These are phyloP conservation scores for Crepidotus variabilis DNA, from an alignment of 768 basidiomycete genomes.

Conservation along the genomic window DNA sequence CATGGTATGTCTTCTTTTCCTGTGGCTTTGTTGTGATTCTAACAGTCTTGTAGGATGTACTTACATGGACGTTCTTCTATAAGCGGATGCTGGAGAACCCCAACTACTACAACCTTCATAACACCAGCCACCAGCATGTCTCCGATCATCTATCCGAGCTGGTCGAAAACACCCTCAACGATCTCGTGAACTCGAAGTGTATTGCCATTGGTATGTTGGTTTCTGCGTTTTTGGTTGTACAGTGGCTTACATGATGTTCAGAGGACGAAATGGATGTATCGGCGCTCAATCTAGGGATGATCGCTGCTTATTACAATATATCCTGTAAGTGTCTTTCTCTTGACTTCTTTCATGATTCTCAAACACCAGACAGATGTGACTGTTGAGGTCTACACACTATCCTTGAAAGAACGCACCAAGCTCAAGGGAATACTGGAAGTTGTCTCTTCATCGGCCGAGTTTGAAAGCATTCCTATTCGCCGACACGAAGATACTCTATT, in stretches of 20 bases:
- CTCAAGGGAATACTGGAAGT: conserved; percentile 96
- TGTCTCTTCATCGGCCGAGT: conserved; percentile 94
- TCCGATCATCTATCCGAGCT: conserved; percentile 95
- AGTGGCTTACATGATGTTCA: conserved; percentile 17
- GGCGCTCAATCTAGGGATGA: conserved; percentile 96
- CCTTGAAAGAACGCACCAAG: conserved; percentile 94
- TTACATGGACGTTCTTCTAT: conserved; percentile 99
- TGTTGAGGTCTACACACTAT: conserved; percentile 94
- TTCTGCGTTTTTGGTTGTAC: background rate
- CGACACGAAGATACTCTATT: conserved; percentile 87
- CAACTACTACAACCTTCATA: conserved; percentile 91
- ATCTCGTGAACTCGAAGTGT: conserved; percentile 92
- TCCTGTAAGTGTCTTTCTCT: conserved; percentile 54
- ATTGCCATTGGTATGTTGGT: conserved; percentile 73
- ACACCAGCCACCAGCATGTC: conserved; percentile 92
- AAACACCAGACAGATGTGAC: conserved; percentile 67
- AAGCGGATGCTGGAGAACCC: conserved; percentile 97
- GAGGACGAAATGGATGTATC: conserved; percentile 94
- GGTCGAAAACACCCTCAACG: conserved; percentile 89
- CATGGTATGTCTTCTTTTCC: conserved; percentile 49
- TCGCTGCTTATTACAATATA: conserved; percentile 94
- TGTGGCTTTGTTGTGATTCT: background rate
- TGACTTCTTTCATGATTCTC: background rate
- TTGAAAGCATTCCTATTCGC: conserved; percentile 91
- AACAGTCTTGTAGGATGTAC: conserved; percentile 65